Conservation (phyloP, 805 yeast genomes). For the Maudiozyma serrabonitensis region DNA sequence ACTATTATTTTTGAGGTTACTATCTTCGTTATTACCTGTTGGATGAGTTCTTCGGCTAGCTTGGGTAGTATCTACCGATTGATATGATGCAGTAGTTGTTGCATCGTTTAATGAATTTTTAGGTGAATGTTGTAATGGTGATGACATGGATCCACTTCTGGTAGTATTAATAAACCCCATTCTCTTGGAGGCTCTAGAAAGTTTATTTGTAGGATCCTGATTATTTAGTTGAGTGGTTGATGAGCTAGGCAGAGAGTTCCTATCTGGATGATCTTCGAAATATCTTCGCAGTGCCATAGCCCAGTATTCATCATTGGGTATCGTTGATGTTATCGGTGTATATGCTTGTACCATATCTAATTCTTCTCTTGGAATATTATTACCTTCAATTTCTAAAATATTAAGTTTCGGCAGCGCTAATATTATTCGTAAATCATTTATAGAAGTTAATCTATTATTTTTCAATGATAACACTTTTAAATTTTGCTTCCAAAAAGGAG, state of each 20-base stretch:
- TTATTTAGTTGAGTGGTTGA: neutral
- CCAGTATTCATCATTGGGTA: slow-evolving; percentile 33
- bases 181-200: slow-evolving; percentile 58
- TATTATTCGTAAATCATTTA: slow-evolving; percentile 43
- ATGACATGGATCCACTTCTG: neutral
- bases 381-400: slow-evolving; percentile 51
- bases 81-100: neutral
- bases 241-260: neutral
- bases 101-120: neutral
- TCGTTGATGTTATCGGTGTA: slow-evolving; percentile 31
- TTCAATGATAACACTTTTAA: slow-evolving; percentile 53
- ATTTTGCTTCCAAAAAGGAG: slow-evolving; percentile 31
- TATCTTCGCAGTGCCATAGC: slow-evolving; percentile 24
- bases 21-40: neutral
- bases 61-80: neutral
- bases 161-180: slow-evolving; percentile 51
- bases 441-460: slow-evolving; percentile 40
- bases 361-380: slow-evolving; percentile 47
- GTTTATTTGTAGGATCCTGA: slow-evolving; percentile 5
- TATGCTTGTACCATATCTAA: slow-evolving; percentile 32
- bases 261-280: slow-evolving; percentile 12
- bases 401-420: slow-evolving; percentile 43
- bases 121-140: neutral
- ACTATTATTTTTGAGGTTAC: neutral
- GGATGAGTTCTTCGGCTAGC: no score